Evolutionary conservation across 192 early-diverging fungal species (phyloP), one percentile per base, ranked within the genome.

Genomic region (Umbelopsis sp.): DNA sequence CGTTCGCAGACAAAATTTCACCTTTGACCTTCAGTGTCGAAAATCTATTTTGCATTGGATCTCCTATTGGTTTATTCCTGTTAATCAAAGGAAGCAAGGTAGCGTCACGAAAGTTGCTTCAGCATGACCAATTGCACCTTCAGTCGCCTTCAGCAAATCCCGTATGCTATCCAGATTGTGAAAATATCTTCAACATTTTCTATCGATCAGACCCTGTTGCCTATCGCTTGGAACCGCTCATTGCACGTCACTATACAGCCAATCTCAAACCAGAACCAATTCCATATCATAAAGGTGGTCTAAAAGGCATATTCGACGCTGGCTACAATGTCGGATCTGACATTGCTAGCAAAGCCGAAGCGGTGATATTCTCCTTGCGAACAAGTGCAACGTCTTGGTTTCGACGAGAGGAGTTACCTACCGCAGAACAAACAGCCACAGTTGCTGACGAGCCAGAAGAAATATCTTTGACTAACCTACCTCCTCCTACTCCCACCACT

Each of bases 171-270:
- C 93, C 93, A 10, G 85, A 83, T 31, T 84, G 83, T 34, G 81
- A 82, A 32, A 87, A 87, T 22, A 20, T 93, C 17, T 94, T 91
- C 84, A 94, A 94, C 76, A 86, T 94, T 29, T 94, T 91, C 74
- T 87, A 89, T 76, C 86, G 74, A n/a, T 62, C 56, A 16, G 56
- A 62, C n/a, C 56, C 56, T 0, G 56, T 62, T 7, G 56, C 56
- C 7, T 62, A 34, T 16, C 56, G 56, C 26, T 20, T 88, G 50
- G 84, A 93, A 67, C 92, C 92, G 16, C 65, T 92, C 7, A 84
- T 91, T 32, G 71, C 80, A n/a, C 80, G 80, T 7, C 65, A 80
- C 14, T 84, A 85, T 44, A 82, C 84, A 32, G 51, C 70, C 3
- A 71, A 56, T 22, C 70, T 81, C 22, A 90, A 90, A 59, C 92